Evolutionary conservation across 495 filamentous ascomycete genomes (phyloP), one percentile per base, ranked within the genome.

Genomic region (Aspergillus affinis): DNA sequence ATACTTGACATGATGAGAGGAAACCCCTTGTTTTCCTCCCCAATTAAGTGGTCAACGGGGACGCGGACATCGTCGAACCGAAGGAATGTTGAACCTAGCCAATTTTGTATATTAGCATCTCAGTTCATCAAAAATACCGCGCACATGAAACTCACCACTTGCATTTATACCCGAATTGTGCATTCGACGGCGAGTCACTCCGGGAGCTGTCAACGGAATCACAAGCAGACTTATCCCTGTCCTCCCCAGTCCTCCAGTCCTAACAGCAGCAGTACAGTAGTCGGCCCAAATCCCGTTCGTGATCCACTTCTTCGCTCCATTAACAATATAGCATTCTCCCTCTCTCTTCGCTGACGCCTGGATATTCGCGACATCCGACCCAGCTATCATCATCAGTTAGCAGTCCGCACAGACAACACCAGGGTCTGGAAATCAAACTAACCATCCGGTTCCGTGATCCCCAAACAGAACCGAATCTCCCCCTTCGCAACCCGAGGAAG

Each of bases 141-240:
- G 9, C 20, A 6, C 47, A 15, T 26, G 41, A 10, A 12, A 47
- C 71, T 12, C 69, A 75, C 74, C 74, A 51, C 74, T 76, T 6
- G 75, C 75, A 59, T 75, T 74, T 0, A 76, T 72, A 15, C 89
- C 81, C 10, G 90, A 92, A 72, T 95, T 93, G 23, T 82, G 82
- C 26, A 90, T 95, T 78, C 91, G 87, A 71, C 91, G 88, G 48
- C 84, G 73, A 68, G 82, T 75, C 19, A 85, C 75, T 1, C 82
- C 82, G 2, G 66, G 55, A n/a, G 74, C 69, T 36, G 72, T 65
- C 51, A 83, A 62, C 3, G 81, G 78, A 29, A 85, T 82, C 9
- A 85, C 78, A 2, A 85, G 73, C 41, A 84, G 61, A 30, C 78
- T 81, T 29, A 85, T 76, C 3, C 82, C 82, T 27, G 59, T 55